Evolutionary conservation across 352 stramenopile genomes (phyloP), one percentile per base, ranked within the genome.

Genomic region (Globisporangium spiculum): DNA sequence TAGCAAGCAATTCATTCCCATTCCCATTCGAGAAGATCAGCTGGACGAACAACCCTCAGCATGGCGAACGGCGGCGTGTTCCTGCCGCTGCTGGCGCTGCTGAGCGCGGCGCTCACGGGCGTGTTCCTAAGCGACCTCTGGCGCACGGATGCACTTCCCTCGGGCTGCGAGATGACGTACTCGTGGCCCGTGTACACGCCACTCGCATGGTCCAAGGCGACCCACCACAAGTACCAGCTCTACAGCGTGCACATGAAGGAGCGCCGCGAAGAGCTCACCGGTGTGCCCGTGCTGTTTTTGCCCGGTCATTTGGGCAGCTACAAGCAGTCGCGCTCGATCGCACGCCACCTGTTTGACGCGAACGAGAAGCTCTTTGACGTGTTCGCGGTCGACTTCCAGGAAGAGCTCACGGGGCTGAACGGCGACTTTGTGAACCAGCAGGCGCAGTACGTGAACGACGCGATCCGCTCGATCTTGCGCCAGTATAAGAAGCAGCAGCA

Each of bases 131-230:
- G 70, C 14, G 83, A 93, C 60, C 52, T 90, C 0, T 44, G 71
- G 60, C 54, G 75, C 63, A 77, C 73, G 10, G 79, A 65, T 30
- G 73, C 61, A 24, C 58, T 65, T 1, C 65, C 71, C 30, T 91
- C 83, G 18, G 60, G 62, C 38, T 97, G 89, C 66, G 80, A 90
- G 34, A 97, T 97, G 88, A 95, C 89, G 53, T 94, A 90, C 74
- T 95, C 87, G 22, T 90, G 80, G 78, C 88, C 87, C 58, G 77
- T 96, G 65, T 97, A 95, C 73, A 80, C 85, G 67, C 74, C 65
- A 30, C 74, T 93, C 24, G 60, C 59, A 38, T 83, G 81, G 73
- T 76, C 74, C 46, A 65, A 58, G 36, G 57, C 63, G 20, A 69
- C 53, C 1, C 84, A 92, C 63, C 54, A 69, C 69, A 95, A 93